Evolutionary conservation across 768 basidiomycete species (phyloP).

Genomic region (Agrocybe praecox): DNA sequence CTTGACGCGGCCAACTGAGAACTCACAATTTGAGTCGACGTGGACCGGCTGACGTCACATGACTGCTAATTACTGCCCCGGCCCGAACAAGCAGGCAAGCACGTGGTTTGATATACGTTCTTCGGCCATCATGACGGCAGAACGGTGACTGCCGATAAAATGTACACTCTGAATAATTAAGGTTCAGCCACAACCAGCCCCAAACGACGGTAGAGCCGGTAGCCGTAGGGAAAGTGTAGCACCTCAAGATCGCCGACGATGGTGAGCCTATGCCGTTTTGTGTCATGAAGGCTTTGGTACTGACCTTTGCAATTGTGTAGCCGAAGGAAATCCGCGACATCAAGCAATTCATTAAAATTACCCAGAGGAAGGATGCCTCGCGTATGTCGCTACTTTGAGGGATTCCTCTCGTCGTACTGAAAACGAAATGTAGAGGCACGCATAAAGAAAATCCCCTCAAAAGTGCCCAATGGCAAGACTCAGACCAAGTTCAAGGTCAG

Average conservation of each 20-base stretch:
- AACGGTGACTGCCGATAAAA: not conserved
- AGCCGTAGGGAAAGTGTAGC: conserved; percentile 14
- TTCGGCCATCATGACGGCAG: not conserved
- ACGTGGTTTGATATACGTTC: not conserved
- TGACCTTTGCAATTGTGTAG: conserved; percentile 41
- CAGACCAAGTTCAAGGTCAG: conserved; percentile 99
- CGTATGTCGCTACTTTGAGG: conserved; percentile 57
- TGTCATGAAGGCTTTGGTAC: not conserved
- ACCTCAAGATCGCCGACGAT: conserved; percentile 43
- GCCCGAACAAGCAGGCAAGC: not conserved
- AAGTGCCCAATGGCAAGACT: conserved; percentile 67
- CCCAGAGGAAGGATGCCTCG: conserved; percentile 95
- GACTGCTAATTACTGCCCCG: conserved; percentile 4
- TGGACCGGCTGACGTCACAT: not conserved
- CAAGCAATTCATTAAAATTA: conserved; percentile 98
- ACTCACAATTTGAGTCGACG: not conserved
- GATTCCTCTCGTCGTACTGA: not conserved
- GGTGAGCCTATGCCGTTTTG: conserved; percentile 28
- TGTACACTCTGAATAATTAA: conserved; percentile 22
- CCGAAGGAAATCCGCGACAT: conserved; percentile 98
- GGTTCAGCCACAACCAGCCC: conserved; percentile 35
- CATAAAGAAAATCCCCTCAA: conserved; percentile 91
- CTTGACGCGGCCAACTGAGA: not conserved
- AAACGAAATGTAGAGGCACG: conserved; percentile 71
- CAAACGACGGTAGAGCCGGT: conserved; percentile 12